These are phyloP conservation scores for Trametes maxima DNA, from an alignment of 768 basidiomycete species.

Conservation along the genomic window DNA sequence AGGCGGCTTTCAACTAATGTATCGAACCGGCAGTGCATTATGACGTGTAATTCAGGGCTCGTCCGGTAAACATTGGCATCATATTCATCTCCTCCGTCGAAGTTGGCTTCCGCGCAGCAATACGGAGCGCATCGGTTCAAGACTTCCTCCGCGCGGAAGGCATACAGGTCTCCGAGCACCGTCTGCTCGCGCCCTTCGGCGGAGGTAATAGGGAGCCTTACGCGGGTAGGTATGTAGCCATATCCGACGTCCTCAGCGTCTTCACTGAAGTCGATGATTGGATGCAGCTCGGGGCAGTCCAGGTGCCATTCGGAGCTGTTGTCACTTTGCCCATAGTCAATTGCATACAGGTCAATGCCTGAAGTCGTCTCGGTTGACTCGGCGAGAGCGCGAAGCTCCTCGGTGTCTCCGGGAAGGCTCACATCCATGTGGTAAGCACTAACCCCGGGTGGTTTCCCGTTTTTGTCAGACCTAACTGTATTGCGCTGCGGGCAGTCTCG, in stretches of 20 bases:
- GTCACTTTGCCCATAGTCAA: neutral
- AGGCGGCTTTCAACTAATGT: neutral
- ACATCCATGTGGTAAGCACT: constrained; percentile 1
- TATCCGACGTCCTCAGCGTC: neutral
- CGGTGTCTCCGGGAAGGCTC: neutral
- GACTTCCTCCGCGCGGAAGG: neutral
- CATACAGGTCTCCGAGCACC: neutral
- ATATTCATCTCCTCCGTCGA: neutral
- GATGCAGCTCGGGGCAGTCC: neutral
- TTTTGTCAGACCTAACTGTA: neutral
- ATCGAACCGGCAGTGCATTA: constrained; percentile 14
- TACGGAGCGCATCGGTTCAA: constrained; percentile 1
- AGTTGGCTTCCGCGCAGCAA: neutral
- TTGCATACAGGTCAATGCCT: neutral
- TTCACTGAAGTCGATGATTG: neutral
- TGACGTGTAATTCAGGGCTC: neutral
- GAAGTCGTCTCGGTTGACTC: neutral
- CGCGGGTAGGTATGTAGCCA: neutral
- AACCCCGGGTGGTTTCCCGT: constrained; percentile 12
- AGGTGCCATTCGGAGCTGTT: neutral
- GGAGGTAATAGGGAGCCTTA: neutral
- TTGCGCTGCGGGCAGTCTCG: constrained; percentile 13
- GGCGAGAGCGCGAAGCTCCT: neutral
- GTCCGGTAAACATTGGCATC: neutral
- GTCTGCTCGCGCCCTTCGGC: neutral